These are phyloP conservation scores for Xylaria palmicola DNA, from an alignment of 495 filamentous ascomycete genomes.

Conservation along the genomic window DNA sequence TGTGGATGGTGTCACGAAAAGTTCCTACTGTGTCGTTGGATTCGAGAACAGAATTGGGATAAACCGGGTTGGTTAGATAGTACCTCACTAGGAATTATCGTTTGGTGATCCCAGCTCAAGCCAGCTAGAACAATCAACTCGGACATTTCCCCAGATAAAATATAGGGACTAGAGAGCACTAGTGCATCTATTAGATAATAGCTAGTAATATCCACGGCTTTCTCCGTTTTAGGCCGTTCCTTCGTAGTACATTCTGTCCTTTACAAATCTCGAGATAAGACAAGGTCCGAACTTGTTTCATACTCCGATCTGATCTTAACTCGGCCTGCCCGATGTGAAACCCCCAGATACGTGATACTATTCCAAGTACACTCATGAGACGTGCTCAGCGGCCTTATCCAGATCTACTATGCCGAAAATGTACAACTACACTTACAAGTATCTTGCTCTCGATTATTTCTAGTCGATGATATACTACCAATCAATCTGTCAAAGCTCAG, in stretches of 20 bases:
- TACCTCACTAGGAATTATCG: not conserved
- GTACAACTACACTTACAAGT: too few relatives aligned
- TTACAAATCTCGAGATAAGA: too few relatives aligned
- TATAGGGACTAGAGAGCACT: not conserved
- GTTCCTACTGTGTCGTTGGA: not conserved
- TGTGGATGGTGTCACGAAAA: not conserved
- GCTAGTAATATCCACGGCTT: too few relatives aligned
- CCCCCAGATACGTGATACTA: not conserved
- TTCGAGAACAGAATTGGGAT: not conserved
- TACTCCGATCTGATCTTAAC: not conserved
- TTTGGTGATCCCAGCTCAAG: not conserved
- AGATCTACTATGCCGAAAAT: not conserved
- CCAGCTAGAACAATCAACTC: not conserved
- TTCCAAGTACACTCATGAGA: not conserved
- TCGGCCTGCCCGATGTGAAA: not conserved
- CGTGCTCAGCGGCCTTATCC: not conserved
- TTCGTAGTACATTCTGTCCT: not conserved
- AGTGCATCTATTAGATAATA: too few relatives aligned
- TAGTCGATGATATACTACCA: too few relatives aligned
- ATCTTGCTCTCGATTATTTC: too few relatives aligned
- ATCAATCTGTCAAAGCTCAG: too few relatives aligned
- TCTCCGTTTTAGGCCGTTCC: not conserved
- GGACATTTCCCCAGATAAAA: not conserved
- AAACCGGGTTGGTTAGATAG: not conserved
- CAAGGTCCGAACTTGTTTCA: too few relatives aligned